These are phyloP conservation scores for Alternaria postmessia DNA, from an alignment of 2,329 filamentous ascomycete genomes.

Conservation along the genomic window DNA sequence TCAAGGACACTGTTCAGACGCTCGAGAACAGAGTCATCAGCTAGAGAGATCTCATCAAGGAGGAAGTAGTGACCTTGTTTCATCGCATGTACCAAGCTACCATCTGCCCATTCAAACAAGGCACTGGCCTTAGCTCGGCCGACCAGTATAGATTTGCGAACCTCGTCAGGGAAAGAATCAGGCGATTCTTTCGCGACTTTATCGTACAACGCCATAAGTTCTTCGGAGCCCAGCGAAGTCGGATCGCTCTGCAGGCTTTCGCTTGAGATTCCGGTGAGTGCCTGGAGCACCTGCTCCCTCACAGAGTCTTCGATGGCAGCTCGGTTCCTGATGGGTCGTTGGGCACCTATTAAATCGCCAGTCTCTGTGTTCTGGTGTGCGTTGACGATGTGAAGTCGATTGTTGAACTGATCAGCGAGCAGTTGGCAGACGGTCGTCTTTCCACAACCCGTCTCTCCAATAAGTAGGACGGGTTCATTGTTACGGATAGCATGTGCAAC, in stretches of 20 bases:
- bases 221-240: slow-evolving; percentile 39
- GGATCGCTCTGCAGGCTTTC: slow-evolving; percentile 17
- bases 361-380: slow-evolving; percentile 99
- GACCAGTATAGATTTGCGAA: slow-evolving; percentile 51
- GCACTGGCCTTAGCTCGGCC: slow-evolving; percentile 75
- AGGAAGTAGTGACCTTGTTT: slow-evolving; percentile 88
- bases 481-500: slow-evolving; percentile 87
- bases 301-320: slow-evolving; percentile 74
- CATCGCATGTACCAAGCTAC: slow-evolving; percentile 94
- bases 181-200: slow-evolving; percentile 56
- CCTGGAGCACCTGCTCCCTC: slow-evolving; percentile 64
- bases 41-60: slow-evolving; percentile 95
- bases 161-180: slow-evolving; percentile 56
- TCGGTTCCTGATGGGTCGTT: slow-evolving; percentile 88
- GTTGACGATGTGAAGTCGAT: slow-evolving; percentile 87
- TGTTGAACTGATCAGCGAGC: slow-evolving; percentile 79
- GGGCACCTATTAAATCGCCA: slow-evolving; percentile 94
- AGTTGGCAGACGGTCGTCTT: slow-evolving; percentile 97
- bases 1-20: slow-evolving; percentile 96
- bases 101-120: slow-evolving; percentile 96
- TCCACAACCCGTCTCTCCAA: slow-evolving; percentile 96
- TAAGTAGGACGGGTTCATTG: slow-evolving; percentile 91
- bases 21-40: slow-evolving; percentile 96
- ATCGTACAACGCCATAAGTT: slow-evolving; percentile 68
- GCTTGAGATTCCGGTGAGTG: slow-evolving; percentile 28